Evolutionary conservation across 192 early-diverging fungal genomes (phyloP), one percentile per base, ranked within the genome.

Genomic region (Neocallimastix lanati): DNA sequence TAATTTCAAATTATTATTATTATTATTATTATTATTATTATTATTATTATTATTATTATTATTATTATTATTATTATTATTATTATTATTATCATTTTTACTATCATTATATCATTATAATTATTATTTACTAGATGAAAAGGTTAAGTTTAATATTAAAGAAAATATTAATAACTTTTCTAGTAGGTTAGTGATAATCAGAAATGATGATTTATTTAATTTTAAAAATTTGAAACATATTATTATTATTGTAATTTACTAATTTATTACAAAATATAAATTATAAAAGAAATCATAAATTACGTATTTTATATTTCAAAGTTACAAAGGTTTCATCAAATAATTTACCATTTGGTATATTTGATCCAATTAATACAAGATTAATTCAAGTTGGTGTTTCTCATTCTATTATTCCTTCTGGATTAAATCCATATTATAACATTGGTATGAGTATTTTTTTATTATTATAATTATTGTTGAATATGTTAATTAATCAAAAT

Each of bases 91-190:
- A n/a, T n/a, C n/a, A n/a, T n/a, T n/a, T n/a, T n/a, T n/a, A n/a
- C n/a, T 83, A 28, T 29, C 1, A 15, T 14, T 78, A 28, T 67
- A 29, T 29, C 21, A 6, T 84, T 13, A 79, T 58, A 85, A 77
- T 82, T 78, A 6, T 82, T 18, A 7, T 29, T 5, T 28, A 80
- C 28, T 6, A 84, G 84, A 88, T 81, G 91, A 90, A 79, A 83
- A 84, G 21, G 87, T 85, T 0, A 82, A 87, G 38, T 33, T 86
- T 36, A 77, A 78, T 4, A 85, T 86, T 25, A 84, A 87, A 50
- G 85, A 67, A 67, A 25, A 67, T n/a, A n/a, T 67, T n/a, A 67
- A n/a, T 67, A 67, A 9, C 11, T 67, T 67, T 67, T 67, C 50
- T n/a, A 67, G 50, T 67, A 67, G 50, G 50, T 67, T n/a, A 25